A percentile compares a stretch with the other conserved stretches of the same genome.
Conservation (phyloP, 345 rosid genomes). For the Salix caprea region DNA sequence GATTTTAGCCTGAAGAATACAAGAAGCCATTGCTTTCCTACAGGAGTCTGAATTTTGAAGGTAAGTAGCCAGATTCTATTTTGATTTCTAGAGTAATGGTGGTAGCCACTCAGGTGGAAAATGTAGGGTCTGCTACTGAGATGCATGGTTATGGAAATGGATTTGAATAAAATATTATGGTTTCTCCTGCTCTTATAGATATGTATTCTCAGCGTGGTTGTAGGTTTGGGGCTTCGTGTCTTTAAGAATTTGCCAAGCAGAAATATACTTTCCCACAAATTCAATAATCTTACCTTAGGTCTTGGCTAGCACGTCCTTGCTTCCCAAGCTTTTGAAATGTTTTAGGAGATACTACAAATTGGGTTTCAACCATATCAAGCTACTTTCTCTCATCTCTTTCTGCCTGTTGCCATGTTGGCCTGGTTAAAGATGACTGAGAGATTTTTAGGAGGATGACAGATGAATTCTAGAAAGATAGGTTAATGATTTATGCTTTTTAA, state of each 20-base stretch:
- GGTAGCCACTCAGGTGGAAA: conserved; percentile 56
- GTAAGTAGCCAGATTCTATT: conserved; percentile 54
- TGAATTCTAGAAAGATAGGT: conserved; percentile 19
- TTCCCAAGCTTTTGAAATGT: conserved; percentile 52
- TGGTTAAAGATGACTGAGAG: conserved; percentile 47
- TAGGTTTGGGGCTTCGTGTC: conserved; percentile 42
- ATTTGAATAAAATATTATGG: conserved; percentile 47
- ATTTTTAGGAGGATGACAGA: conserved; percentile 55
- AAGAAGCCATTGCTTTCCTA: conserved; percentile 45
- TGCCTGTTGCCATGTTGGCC: conserved; percentile 76
- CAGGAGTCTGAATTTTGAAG: conserved; percentile 38
- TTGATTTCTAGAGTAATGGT: conserved; percentile 50
- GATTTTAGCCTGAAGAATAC: conserved; percentile 54
- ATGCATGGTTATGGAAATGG: conserved; percentile 64
- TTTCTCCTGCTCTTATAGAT: conserved; percentile 65
- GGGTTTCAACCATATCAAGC: conserved; percentile 57
- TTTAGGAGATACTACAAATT: conserved; percentile 41
- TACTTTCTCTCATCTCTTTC: conserved; percentile 71
- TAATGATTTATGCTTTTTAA: neutral
- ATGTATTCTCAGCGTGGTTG: conserved; percentile 78
- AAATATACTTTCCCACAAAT: conserved; percentile 55
- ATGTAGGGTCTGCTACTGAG: conserved; percentile 43
- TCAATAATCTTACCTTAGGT: conserved; percentile 52
- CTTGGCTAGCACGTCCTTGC: conserved; percentile 70
- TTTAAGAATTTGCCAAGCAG: conserved; percentile 41